A percentile compares a stretch with the other conserved stretches of the same genome.
phyloP scores from a whole-genome alignment of 2,329 filamentous ascomycete genomes.

The Scopulariopsis brevicaulis region DNA sequence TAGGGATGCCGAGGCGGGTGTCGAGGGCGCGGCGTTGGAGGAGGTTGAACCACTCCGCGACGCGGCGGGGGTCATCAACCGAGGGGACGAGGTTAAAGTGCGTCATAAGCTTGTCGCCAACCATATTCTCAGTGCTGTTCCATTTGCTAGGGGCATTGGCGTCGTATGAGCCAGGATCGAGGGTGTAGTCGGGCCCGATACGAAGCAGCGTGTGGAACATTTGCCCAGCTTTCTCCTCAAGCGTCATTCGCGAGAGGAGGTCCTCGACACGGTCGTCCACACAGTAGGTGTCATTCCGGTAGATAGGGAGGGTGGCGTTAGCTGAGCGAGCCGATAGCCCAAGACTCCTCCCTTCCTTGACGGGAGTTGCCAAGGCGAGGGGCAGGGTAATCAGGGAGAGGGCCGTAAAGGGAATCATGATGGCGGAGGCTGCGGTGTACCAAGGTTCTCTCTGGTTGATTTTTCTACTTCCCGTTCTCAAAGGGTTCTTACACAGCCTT shows the following conservation, averaged over 20 bases:
- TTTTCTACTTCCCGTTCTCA: too few relatives aligned
- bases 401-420: too few relatives aligned
- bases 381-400: too few relatives aligned
- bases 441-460: too few relatives aligned
- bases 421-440: too few relatives aligned
- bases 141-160: not conserved
- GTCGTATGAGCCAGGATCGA: not conserved
- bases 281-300: not conserved
- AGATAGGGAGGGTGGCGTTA: not conserved
- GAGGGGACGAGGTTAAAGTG: not conserved
- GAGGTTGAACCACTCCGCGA: not conserved
- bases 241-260: not conserved
- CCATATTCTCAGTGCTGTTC: not conserved
- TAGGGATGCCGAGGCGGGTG: not conserved
- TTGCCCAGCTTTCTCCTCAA: not conserved
- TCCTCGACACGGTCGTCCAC: not conserved
- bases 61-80: not conserved
- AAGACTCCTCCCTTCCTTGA: too few relatives aligned
- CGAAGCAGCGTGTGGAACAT: not conserved
- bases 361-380: too few relatives aligned
- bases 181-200: not conserved
- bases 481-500: too few relatives aligned
- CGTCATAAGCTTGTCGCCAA: not conserved
- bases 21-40: not conserved
- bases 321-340: too few relatives aligned